Conservation (phyloP, 2,329 filamentous ascomycete genomes). For the Chalaropsis ovoidea region DNA sequence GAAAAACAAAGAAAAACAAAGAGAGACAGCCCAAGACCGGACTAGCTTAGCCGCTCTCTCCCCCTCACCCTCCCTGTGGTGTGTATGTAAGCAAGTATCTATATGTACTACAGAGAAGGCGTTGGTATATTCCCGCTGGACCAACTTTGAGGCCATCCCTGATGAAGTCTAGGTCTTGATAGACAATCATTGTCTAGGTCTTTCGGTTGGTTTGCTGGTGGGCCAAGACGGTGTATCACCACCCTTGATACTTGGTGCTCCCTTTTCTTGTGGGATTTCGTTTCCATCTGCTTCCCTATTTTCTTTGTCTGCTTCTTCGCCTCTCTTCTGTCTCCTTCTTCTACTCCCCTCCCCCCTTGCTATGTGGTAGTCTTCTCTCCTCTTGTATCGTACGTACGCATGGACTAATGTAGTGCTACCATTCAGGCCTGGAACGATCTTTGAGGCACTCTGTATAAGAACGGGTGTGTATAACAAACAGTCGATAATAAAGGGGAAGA, state of each 20-base stretch:
- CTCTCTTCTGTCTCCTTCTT: background rate
- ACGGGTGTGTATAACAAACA: background rate
- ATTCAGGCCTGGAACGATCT: background rate
- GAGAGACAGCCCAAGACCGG: too few species aligned
- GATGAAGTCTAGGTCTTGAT: background rate
- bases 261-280: too few species aligned
- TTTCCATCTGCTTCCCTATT: background rate
- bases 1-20: too few species aligned
- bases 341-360: background rate
- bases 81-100: too few species aligned
- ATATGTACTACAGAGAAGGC: too few species aligned
- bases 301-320: background rate
- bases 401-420: background rate
- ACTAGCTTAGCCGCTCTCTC: too few species aligned
- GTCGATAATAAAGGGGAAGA: background rate
- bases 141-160: slow-evolving; percentile 10
- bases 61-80: too few species aligned
- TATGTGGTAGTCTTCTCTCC: background rate
- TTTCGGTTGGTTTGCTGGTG: background rate
- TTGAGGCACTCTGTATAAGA: background rate
- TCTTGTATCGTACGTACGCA: background rate
- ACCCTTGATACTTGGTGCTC: background rate
- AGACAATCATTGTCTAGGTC: background rate
- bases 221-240: background rate
- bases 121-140: background rate